Evolutionary conservation across 257 asterid species (phyloP), one percentile per base, ranked within the genome.

Genomic region (Echites panduratus): DNA sequence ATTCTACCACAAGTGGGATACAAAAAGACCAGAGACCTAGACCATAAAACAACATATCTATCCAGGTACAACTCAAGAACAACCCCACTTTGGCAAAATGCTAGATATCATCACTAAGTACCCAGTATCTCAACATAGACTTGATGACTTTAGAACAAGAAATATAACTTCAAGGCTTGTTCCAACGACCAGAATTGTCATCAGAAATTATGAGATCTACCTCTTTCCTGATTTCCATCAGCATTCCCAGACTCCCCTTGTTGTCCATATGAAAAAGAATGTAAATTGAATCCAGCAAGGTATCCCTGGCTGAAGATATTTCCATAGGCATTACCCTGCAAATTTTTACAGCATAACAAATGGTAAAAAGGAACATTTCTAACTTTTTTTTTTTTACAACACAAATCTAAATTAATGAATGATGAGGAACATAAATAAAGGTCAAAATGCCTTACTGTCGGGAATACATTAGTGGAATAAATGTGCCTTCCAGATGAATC

Each of bases 131-230:
- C 82, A 70, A 72, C 43, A 77, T 43, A 56, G 70, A 79, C 75
- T 76, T 78, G 83, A 83, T 74, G 20, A 41, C 45, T 74, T 83
- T 77, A 79, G 76, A 82, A 81, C 70, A 68, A 63, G 66, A 79
- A 69, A 68, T 49, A 70, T 56, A 79, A 82, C 50, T 74, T 73
- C 77, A 72, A 77, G 41, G 79, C 78, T 74, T 73, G 79, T 2
- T 78, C 84, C 85, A 78, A 70, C 71, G 68, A 76, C 77, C 80
- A 79, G 79, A 77, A 75, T 76, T 82, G 78, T 83, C 87, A 85
- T 86, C 91, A 84, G 77, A 78, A 40, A 57, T 72, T 32, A 61
- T 59, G 66, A 68, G 77, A 73, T 72, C 81, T 78, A 68, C 78
- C 81, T 72, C 81, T 78, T 78, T 58, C 75, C 58, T 11, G 75